Conservation (phyloP, 768 basidiomycete species). For the Tylopilus felleus region DNA sequence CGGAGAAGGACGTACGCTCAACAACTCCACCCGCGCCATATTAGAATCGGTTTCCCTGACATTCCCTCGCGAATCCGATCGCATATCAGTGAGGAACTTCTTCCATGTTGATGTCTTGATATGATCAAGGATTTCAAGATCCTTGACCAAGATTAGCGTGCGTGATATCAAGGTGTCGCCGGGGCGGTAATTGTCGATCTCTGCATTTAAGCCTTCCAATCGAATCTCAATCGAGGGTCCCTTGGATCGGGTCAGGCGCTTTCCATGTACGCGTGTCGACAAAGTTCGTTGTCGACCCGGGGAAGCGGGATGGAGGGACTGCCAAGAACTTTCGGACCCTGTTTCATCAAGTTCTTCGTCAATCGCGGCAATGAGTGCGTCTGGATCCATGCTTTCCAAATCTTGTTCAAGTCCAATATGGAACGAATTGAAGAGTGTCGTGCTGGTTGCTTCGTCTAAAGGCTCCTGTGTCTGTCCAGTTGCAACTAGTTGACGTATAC, state of each 20-base stretch:
- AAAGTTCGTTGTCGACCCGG: slow-evolving; percentile 38
- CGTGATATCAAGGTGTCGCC: slow-evolving; percentile 59
- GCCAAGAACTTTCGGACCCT: slow-evolving; percentile 85
- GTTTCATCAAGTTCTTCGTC: slow-evolving; percentile 87
- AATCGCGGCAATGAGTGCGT: slow-evolving; percentile 82
- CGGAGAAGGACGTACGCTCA: slow-evolving; percentile 67
- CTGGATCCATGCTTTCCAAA: slow-evolving; percentile 68
- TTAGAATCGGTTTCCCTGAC: slow-evolving; percentile 87
- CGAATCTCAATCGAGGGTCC: slow-evolving; percentile 82
- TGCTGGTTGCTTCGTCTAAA: slow-evolving; percentile 63
- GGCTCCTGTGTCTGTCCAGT: slow-evolving; percentile 84
- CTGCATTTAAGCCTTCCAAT: slow-evolving; percentile 59
- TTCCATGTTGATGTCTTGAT: slow-evolving; percentile 99
- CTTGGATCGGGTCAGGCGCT: slow-evolving; percentile 67
- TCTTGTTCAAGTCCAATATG: slow-evolving; percentile 88
- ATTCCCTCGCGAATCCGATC: slow-evolving; percentile 82
- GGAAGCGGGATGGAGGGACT: slow-evolving; percentile 62
- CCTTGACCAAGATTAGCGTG: slow-evolving; percentile 61
- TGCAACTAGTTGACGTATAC: slow-evolving; percentile 89
- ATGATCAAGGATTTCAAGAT: slow-evolving; percentile 91
- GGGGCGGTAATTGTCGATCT: slow-evolving; percentile 62
- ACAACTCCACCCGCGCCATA: slow-evolving; percentile 88
- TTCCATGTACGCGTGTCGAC: slow-evolving; percentile 46
- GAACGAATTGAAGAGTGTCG: slow-evolving; percentile 89
- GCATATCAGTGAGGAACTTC: slow-evolving; percentile 88